These are phyloP conservation scores for Paecilomyces niveus DNA, from an alignment of 2,329 filamentous ascomycete genomes.

Conservation along the genomic window DNA sequence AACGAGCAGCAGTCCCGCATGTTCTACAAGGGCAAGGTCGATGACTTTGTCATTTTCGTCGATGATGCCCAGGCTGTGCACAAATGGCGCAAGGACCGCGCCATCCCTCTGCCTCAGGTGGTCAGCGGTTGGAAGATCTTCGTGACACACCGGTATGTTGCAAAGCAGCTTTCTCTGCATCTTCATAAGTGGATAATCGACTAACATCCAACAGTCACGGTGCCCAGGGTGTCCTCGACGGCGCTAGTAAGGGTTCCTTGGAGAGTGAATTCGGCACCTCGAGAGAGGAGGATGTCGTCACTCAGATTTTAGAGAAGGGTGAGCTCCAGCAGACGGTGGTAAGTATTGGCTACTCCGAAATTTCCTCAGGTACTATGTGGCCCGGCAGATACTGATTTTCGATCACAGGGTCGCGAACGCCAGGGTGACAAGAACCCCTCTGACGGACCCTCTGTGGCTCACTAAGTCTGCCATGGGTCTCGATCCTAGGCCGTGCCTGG, in stretches of 20 bases:
- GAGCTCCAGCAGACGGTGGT: slow-evolving; percentile 56
- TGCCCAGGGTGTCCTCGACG: slow-evolving; percentile 69
- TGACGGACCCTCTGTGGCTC: slow-evolving; percentile 11
- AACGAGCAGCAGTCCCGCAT: slow-evolving; percentile 67
- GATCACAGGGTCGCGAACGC: slow-evolving; percentile 20
- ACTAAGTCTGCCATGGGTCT: background rate
- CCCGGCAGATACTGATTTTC: slow-evolving; percentile 1
- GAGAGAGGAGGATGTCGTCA: slow-evolving; percentile 72
- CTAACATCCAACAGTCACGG: slow-evolving; percentile 58
- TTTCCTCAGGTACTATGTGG: background rate
- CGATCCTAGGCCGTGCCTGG: background rate
- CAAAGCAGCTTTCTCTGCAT: background rate
- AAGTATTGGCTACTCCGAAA: slow-evolving; percentile 13
- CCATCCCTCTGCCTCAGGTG: slow-evolving; percentile 73
- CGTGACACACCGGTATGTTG: slow-evolving; percentile 74
- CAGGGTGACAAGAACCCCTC: slow-evolving; percentile 22
- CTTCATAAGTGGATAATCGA: background rate
- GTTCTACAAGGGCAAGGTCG: slow-evolving; percentile 70
- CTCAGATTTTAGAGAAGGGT: slow-evolving; percentile 73
- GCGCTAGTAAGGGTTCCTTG: slow-evolving; percentile 65
- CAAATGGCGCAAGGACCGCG: slow-evolving; percentile 77
- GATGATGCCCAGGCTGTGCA: slow-evolving; percentile 42
- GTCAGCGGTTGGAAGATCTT: slow-evolving; percentile 86
- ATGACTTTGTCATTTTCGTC: slow-evolving; percentile 63
- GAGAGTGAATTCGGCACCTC: slow-evolving; percentile 82